A percentile compares a stretch with the other conserved stretches of the same genome.
These are phyloP conservation scores for Monilinia polystroma DNA, from an alignment of 2,329 filamentous ascomycete species.

Conservation along the genomic window DNA sequence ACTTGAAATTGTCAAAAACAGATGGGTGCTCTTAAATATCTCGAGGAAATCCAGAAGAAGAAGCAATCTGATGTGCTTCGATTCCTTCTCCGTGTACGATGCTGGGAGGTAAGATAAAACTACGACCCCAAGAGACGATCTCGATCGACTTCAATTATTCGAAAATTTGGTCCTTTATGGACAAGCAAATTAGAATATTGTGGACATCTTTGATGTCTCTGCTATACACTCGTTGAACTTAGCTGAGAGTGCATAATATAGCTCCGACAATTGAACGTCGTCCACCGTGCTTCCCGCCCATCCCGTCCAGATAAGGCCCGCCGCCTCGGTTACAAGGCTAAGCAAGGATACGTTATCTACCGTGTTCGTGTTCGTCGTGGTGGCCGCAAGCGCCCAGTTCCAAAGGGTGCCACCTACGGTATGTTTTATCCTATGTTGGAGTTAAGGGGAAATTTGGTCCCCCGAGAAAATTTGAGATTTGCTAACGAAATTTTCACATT, in stretches of 20 bases:
- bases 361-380: constrained; percentile 96
- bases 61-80: constrained; percentile 99
- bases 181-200: constrained; percentile 36
- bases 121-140: constrained; percentile 40
- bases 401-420: constrained; percentile 99
- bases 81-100: constrained; percentile 99
- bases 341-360: constrained; percentile 99
- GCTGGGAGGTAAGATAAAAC: constrained; percentile 89
- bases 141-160: constrained; percentile 39
- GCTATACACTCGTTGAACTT: constrained; percentile 99
- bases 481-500: constrained; percentile 26
- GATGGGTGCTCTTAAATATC: constrained; percentile 98
- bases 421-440: constrained; percentile 45
- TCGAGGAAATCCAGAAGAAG: constrained; percentile 99
- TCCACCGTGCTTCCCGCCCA: constrained; percentile 97
- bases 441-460: background rate
- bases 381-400: constrained; percentile 94
- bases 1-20: background rate
- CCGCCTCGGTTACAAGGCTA: constrained; percentile 99
- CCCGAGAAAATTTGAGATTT: background rate
- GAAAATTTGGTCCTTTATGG: constrained; percentile 37
- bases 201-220: constrained; percentile 49
- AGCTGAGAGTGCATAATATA: constrained; percentile 99
- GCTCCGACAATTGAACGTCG: constrained; percentile 99
- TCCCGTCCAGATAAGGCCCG: constrained; percentile 99